A percentile compares a stretch with the other conserved stretches of the same genome.
Conservation (phyloP, 225 moss, liverwort and hornwort species). For the Physcomitrium patens region DNA sequence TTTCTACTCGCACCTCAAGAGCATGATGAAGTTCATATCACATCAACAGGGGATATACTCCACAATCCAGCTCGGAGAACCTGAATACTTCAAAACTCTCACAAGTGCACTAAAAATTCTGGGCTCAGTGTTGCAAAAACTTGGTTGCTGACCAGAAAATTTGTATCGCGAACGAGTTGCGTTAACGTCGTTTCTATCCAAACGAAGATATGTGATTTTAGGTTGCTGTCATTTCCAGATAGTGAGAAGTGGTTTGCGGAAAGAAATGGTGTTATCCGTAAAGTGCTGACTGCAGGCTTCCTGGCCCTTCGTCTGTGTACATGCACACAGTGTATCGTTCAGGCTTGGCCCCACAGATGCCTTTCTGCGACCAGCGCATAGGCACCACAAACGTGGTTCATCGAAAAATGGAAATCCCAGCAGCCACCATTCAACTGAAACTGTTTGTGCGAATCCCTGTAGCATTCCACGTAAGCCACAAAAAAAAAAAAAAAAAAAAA, state of each 20-base stretch:
- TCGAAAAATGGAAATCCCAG: background rate
- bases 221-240: background rate
- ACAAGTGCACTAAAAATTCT: too few species aligned
- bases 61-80: too few species aligned
- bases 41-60: background rate
- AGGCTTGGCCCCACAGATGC: slow-evolving; percentile 14
- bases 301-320: slow-evolving; percentile 34
- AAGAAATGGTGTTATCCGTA: slow-evolving; percentile 33
- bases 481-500: too few species aligned
- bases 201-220: background rate
- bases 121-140: too few species aligned
- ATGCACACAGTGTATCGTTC: background rate
- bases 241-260: background rate
- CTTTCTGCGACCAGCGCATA: background rate
- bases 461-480: background rate
- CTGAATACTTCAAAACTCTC: too few species aligned
- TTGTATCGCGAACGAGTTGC: background rate
- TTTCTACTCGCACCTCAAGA: background rate
- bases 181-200: background rate
- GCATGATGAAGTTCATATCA: background rate
- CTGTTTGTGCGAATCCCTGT: background rate
- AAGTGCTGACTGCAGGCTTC: slow-evolving; percentile 24
- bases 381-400: background rate
- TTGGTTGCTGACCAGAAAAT: background rate
- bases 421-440: background rate